phyloP scores from a whole-genome alignment of 1,284 basidiomycete species.

The Rhodofomes roseus region DNA sequence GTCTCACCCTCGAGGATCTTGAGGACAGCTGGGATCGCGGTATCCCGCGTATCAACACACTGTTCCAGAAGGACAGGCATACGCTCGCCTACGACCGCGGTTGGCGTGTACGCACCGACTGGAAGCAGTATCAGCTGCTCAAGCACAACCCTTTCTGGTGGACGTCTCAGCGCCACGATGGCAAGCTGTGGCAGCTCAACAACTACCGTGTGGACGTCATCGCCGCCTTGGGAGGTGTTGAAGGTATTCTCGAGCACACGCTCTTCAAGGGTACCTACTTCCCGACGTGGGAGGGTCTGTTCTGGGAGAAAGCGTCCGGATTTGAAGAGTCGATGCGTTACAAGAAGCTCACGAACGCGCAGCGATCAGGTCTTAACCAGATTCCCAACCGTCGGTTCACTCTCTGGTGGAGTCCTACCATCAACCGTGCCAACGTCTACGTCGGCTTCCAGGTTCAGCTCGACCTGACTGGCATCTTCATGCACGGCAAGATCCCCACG shows the following conservation, averaged over 20 bases:
- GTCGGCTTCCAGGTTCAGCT: slow-evolving; percentile 99
- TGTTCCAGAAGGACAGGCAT: slow-evolving; percentile 98
- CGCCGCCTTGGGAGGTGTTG: slow-evolving; percentile 96
- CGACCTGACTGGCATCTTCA: slow-evolving; percentile 93
- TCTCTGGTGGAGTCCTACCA: slow-evolving; percentile 98
- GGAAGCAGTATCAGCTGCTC: slow-evolving; percentile 95
- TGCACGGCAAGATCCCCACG: slow-evolving; percentile 98
- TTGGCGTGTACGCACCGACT: slow-evolving; percentile 94
- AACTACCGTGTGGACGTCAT: slow-evolving; percentile 99
- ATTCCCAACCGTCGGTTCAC: slow-evolving; percentile 99
- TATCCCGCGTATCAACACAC: slow-evolving; percentile 95
- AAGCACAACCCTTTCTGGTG: slow-evolving; percentile 98
- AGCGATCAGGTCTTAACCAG: slow-evolving; percentile 94
- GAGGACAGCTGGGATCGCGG: slow-evolving; percentile 98
- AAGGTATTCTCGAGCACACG: slow-evolving; percentile 96
- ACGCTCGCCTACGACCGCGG: slow-evolving; percentile 98
- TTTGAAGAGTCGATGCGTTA: slow-evolving; percentile 98
- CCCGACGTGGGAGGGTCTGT: slow-evolving; percentile 90
- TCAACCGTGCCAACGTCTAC: slow-evolving; percentile 98
- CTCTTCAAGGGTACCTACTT: slow-evolving; percentile 98
- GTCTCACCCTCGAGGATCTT: slow-evolving; percentile 94
- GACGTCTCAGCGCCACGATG: slow-evolving; percentile 97
- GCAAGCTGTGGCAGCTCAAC: slow-evolving; percentile 97
- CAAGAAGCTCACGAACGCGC: slow-evolving; percentile 95
- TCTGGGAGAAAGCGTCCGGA: slow-evolving; percentile 95